Base-by-base conservation (phyloP, 257 asterid species). In the Fraxinus anomala region DNA sequence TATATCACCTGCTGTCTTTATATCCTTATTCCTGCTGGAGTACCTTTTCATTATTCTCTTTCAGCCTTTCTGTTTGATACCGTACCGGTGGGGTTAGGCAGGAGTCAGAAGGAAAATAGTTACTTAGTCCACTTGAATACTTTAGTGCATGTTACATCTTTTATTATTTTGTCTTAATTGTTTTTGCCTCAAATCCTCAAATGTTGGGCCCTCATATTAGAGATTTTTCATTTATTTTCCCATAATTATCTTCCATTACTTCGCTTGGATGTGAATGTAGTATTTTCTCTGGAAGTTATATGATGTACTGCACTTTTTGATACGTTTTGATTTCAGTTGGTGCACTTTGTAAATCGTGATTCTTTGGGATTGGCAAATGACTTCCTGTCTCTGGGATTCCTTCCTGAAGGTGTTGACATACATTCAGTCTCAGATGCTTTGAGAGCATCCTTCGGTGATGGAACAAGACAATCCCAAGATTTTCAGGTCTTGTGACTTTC, bases 271-370 rank as follows among this genome's bases (percentile, higher is more conserved):
- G 49, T 42, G 14, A 42, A 42, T 12, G 17, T 42, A 42, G n/a
- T 68, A 10, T 76, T 74, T 68, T 54, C 68, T 40, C 30, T 39
- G 30, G 63, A 72, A 40, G 34, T 76, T 2, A n/a, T 68, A 30
- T 63, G 69, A 56, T 67, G 36, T 59, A 17, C 74, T 75, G 30
- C 23, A 72, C 73, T 80, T 80, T 49, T 59, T 66, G 71, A 75
- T 75, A 6, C 5, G 30, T 71, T n/a, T 74, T 56, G 80, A 19
- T 80, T 83, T 80, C 96, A 95, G 98, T 91, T 95, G 81, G 99
- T 95, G 87, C 99, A 95, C 91, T 95, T 95, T 42, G 97, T 95
- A 80, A 95, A 95, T 83, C 92, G 92, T 44, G 99, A 95, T 82
- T 93, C 99, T 72, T 76, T 91, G 81, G 96, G 99, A 51, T 88